These are phyloP conservation scores for Penicillium frequentans DNA, from an alignment of 2,329 filamentous ascomycete species.

Conservation along the genomic window DNA sequence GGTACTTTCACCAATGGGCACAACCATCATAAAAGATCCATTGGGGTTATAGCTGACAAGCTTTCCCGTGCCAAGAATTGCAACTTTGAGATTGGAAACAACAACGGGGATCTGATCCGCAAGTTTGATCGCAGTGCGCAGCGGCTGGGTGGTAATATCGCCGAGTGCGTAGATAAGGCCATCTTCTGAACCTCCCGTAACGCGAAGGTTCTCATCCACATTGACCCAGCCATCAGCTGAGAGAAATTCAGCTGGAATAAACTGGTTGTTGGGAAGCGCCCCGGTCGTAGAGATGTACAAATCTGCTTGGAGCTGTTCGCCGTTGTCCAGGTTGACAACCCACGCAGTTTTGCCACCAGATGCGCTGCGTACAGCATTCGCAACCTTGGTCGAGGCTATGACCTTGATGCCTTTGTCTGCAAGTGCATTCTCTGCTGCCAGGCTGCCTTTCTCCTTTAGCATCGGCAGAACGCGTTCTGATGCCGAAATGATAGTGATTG, in stretches of 20 bases:
- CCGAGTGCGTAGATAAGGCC: neutral
- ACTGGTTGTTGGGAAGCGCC: constrained; percentile 3
- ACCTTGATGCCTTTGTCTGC: neutral
- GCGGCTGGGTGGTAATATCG: neutral
- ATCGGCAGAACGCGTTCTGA: neutral
- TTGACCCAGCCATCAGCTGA: constrained; percentile 1
- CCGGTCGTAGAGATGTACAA: constrained; percentile 6
- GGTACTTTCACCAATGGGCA: neutral
- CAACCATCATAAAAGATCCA: neutral
- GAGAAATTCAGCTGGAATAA: neutral
- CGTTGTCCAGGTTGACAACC: constrained; percentile 1
- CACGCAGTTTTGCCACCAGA: neutral
- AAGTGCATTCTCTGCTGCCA: neutral
- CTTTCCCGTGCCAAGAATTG: neutral
- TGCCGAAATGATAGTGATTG: neutral
- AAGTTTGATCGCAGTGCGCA: neutral
- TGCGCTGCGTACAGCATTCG: neutral
- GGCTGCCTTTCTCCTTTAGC: neutral
- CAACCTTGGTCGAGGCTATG: neutral
- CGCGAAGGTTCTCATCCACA: constrained; percentile 2
- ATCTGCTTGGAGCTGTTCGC: neutral
- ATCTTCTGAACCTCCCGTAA: neutral
- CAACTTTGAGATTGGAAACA: neutral
- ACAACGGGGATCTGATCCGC: neutral
- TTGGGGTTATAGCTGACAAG: neutral